A percentile compares a stretch with the other conserved stretches of the same genome.
Conservation (phyloP, 345 rosid species). For the Hevea brasiliensis region DNA sequence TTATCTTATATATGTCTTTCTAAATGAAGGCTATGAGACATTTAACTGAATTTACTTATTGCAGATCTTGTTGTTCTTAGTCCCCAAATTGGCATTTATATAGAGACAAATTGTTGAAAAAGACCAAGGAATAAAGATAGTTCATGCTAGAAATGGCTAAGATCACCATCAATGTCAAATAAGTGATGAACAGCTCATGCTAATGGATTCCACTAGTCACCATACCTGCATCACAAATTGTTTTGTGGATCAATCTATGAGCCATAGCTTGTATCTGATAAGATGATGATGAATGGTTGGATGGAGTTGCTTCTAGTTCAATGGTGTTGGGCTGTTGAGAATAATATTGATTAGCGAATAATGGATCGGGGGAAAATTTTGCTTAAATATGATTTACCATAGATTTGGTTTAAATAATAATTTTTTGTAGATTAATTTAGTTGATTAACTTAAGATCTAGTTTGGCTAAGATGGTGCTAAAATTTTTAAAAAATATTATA, state of each 20-base stretch:
- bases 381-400: no score
- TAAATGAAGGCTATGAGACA: no score
- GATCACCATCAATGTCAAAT: background rate
- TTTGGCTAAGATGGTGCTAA: no score
- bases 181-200: background rate
- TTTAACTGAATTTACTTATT: no score
- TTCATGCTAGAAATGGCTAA: background rate
- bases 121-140: background rate
- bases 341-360: background rate
- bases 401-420: no score
- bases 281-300: background rate
- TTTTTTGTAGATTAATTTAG: no score
- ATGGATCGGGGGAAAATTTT: background rate
- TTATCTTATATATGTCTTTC: no score
- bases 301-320: background rate
- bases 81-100: background rate
- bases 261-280: background rate
- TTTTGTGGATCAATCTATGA: background rate
- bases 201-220: background rate
- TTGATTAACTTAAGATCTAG: no score
- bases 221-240: conserved; percentile 1
- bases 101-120: background rate
- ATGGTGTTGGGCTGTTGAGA: background rate
- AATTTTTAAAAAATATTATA: no score
- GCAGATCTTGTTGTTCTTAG: background rate